Base-by-base conservation (phyloP, 139 green algal genomes). In the Nannochloris sp. region DNA sequence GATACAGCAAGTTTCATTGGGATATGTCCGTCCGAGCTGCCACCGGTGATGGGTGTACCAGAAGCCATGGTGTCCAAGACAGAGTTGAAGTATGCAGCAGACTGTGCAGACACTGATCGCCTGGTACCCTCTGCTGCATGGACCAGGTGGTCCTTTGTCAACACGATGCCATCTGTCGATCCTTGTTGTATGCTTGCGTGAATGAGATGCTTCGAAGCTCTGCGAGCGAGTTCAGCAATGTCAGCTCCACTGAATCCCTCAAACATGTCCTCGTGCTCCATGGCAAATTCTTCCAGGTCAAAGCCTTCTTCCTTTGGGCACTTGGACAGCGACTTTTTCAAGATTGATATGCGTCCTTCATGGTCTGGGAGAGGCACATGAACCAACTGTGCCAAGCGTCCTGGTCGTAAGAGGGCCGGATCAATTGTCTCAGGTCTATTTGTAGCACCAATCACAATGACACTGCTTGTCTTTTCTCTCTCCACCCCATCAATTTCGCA, bases 341-440 rank as follows among this genome's bases (percentile, higher is more conserved):
- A 57, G 25, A 84, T 70, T 14, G 61, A 59, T 29, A 57, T 29
- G n/a, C 77, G 62, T 2, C 56, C 61, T 7, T 55, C 56, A 3
- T 50, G 19, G 40, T 77, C 75, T 9, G 76, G 76, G 54, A 83
- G 64, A 5, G 75, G 65, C 21, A 83, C 76, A 25, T 79, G 43
- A 19, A 90, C 59, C 19, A 83, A 64, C 11, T 90, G 78, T 53
- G 18, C 15, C 40, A 93, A 81, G 4, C 86, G 73, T 9, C 86
- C 85, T 21, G 86, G 78, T 14, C 86, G 73, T 18, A 75, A 64
- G 4, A 93, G 72, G 14, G 86, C 86, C 7, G 78, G 76, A 66
- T 93, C 86, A 27, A 93, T 53, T 19, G 78, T 66, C 36, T 85
- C 77, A 8, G 83, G 83, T 11, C 84, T 71, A 57, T 93, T 93